Base-by-base conservation (phyloP, 106 monocot species). In the Dendrobium chrysotoxum region DNA sequence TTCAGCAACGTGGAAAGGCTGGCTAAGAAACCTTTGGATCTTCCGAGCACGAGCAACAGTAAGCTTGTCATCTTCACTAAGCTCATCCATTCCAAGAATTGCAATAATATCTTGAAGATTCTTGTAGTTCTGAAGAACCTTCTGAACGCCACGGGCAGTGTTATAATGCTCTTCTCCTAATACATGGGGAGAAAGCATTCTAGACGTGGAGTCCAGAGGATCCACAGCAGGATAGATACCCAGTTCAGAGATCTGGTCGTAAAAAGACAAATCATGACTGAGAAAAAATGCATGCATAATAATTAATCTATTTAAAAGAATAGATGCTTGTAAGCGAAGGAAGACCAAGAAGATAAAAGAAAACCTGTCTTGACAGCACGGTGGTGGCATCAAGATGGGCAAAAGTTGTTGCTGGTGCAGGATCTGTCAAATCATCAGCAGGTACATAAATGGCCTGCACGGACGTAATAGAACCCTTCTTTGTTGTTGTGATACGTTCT, bases 341-440 rank as follows among this genome's bases (percentile, higher is more conserved):
- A 35, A 35, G 35, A 35, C 3, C 35, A 35, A 35, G 35, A 2
- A 35, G 35, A 35, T 35, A 35, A 35, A 1, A 35, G 58, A 35
- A 72, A 7, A 93, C 93, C 88, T 93, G 93, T 73, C 93, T 79
- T 12, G 93, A 93, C 57, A 93, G 57, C 85, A 93, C 93, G 18
- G 93, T 93, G 47, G 93, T 93, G 4, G 93, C 93, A 84, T 93
- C 93, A 84, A 93, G 93, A 91, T 93, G 93, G 12, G 93, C 93
- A 86, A 93, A 93, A 23, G 93, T 93, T 17, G 93, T 93, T 45
- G 93, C 93, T 39, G 93, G 93, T 61, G 93, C 93, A 35, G 93
- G 93, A 89, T 93, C 93, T 28, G 93, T 93, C 85, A 93, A 89
- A 77, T 91, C 93, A 88, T 93, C 93, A 81, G 93, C 93, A 87